Conservation (phyloP, 768 basidiomycete species). For the Suillus plorans region DNA sequence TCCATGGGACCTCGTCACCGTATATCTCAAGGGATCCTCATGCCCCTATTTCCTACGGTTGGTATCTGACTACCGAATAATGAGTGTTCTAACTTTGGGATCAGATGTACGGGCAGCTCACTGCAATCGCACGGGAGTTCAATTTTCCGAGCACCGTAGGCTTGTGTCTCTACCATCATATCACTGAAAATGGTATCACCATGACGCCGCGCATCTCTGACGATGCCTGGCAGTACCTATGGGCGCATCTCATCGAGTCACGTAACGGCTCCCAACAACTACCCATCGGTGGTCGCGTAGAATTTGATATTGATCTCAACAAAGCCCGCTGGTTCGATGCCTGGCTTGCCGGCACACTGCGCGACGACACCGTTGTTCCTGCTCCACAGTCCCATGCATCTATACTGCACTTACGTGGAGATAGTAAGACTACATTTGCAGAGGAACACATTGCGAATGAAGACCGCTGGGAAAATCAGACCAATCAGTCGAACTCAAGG, state of each 20-base stretch:
- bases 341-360: conserved; percentile 61
- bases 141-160: conserved; percentile 77
- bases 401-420: conserved; percentile 51
- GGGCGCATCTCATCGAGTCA: conserved; percentile 58
- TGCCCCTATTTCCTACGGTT: conserved; percentile 77
- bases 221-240: conserved; percentile 73
- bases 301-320: conserved; percentile 81
- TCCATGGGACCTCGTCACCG: conserved; percentile 59
- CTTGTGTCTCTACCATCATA: conserved; percentile 76
- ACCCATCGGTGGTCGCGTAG: conserved; percentile 75
- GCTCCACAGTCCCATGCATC: conserved; percentile 42
- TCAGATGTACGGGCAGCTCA: conserved; percentile 75
- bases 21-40: conserved; percentile 64
- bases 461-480: conserved; percentile 31
- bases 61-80: conserved; percentile 8
- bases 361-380: conserved; percentile 38
- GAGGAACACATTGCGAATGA: conserved; percentile 43
- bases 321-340: conserved; percentile 78
- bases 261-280: conserved; percentile 36
- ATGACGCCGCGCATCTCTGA: conserved; percentile 75
- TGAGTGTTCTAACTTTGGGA: conserved; percentile 5
- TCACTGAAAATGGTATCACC: conserved; percentile 52
- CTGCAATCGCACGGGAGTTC: conserved; percentile 79
- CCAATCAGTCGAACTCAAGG: conserved; percentile 15
- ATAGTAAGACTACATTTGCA: conserved; percentile 48